A percentile compares a stretch with the other conserved stretches of the same genome.
Conservation (phyloP, 345 rosid genomes). For the Zanthoxylum bungeanum region DNA sequence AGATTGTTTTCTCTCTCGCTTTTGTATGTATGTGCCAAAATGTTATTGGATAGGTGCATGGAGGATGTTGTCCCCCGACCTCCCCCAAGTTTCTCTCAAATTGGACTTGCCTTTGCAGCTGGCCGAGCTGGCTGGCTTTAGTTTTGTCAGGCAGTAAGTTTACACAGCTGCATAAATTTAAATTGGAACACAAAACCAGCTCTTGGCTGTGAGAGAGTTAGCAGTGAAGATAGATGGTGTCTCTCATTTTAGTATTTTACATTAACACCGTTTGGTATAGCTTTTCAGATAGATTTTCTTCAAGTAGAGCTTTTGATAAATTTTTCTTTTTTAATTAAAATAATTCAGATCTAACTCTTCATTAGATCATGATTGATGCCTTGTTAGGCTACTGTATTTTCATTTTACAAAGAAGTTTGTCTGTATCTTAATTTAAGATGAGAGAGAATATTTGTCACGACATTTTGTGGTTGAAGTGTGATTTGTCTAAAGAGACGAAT, state of each 20-base stretch:
- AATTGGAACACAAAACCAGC: slow-evolving; percentile 61
- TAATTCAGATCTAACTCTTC: slow-evolving; percentile 2
- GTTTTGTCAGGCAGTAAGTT: slow-evolving; percentile 73
- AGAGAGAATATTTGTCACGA: slow-evolving; percentile 12
- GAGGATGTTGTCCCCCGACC: too few species aligned
- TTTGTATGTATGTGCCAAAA: too few species aligned
- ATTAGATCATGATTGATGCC: slow-evolving; percentile 8
- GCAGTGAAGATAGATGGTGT: slow-evolving; percentile 63
- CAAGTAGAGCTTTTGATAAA: too few species aligned
- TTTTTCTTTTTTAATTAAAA: slow-evolving; percentile 16
- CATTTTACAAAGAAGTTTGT: slow-evolving; percentile 4
- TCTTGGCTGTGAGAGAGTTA: slow-evolving; percentile 56
- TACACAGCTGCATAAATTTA: slow-evolving; percentile 63
- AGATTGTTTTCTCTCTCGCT: too few species aligned
- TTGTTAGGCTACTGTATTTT: slow-evolving; percentile 8
- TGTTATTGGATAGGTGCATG: too few species aligned
- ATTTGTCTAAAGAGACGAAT: not conserved
- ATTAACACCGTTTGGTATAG: too few species aligned
- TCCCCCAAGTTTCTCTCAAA: too few species aligned
- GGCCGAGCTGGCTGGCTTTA: slow-evolving; percentile 94
- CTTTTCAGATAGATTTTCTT: too few species aligned
- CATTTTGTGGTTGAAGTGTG: not conserved
- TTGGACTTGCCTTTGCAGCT: slow-evolving; percentile 41
- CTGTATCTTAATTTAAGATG: slow-evolving; percentile 28
- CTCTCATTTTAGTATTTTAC: too few species aligned